Base-by-base conservation (phyloP, 2,329 filamentous ascomycete genomes). In the Aspergillus felis region DNA sequence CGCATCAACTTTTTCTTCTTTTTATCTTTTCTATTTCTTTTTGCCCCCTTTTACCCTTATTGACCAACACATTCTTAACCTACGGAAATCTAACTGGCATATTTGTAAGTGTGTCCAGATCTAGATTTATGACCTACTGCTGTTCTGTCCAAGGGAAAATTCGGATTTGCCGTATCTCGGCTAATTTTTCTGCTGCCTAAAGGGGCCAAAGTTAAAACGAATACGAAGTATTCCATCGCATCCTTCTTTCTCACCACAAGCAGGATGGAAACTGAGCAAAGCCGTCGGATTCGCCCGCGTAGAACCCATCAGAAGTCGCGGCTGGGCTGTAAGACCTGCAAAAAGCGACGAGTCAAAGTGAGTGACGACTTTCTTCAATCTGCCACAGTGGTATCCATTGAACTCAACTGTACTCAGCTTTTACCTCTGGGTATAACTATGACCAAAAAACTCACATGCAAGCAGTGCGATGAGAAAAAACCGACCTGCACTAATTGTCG, bases 321-420 rank as follows among this genome's bases (percentile, higher is more conserved):
- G 0, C 51, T 61, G 14, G 72, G 72, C 3, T 75, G 72, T 55
- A 54, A 51, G 10, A 71, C 68, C 50, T 75, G 72, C 51, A 74
- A 74, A 57, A 65, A 59, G 53, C 60, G 71, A 6, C 69, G 71
- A 14, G 65, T 74, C 8, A 75, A 74, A 61, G 72, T 74, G 50
- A 64, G 68, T 17, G 60, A 9, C 17, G 10, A 4, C 27, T 24
- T n/a, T n/a, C 42, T 42, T 12, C n/a, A 22, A 27, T n/a, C 20
- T 29, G 4, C 32, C 32, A 28, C 28, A 17, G 32, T 35, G 32
- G 4, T 5, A 35, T 5, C 6, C 4, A 6, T 35, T 35, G 32
- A 35, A 35, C 0, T 6, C 32, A 35, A 3, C 28, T 28, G 20
- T 2, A 48, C 61, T 60, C 29, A 65, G 41, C n/a, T 3, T 10